Percentiles rank a stretch among this genome's conserved stretches.
phyloP scores from a whole-genome alignment of 1,284 basidiomycete species.

The Ceratobasidium sp. region DNA sequence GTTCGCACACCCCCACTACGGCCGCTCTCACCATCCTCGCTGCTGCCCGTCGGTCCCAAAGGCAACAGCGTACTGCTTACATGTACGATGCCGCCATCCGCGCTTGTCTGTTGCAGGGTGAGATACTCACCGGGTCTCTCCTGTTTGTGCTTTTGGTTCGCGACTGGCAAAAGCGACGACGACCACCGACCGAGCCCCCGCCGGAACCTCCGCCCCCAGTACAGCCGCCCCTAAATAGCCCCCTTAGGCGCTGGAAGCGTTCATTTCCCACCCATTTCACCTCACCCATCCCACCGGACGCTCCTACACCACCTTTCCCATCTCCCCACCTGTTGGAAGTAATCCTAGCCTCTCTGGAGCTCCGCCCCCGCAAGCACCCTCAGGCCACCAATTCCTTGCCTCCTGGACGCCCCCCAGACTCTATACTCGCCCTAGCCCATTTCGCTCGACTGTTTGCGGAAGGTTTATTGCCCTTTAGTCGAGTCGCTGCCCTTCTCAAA shows the following conservation, averaged over 20 bases:
- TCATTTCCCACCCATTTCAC: constrained; percentile 22
- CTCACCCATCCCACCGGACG: constrained; percentile 15
- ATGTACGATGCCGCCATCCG: constrained; percentile 68
- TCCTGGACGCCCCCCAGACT: constrained; percentile 30
- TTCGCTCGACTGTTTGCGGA: constrained; percentile 29
- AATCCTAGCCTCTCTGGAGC: constrained; percentile 24
- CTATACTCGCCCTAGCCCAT: constrained; percentile 24
- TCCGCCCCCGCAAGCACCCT: constrained; percentile 15
- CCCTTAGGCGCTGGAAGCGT: constrained; percentile 8
- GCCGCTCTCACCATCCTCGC: constrained; percentile 42
- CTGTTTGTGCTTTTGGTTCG: constrained; percentile 69
- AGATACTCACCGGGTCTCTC: constrained; percentile 72
- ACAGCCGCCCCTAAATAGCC: constrained; percentile 3
- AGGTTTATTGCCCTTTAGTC: constrained; percentile 25
- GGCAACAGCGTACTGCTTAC: constrained; percentile 41
- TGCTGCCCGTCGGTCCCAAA: constrained; percentile 40
- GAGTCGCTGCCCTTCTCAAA: constrained; percentile 22
- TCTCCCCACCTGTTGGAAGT: constrained; percentile 25
- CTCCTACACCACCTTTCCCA: constrained; percentile 25
- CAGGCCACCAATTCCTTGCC: constrained; percentile 23
- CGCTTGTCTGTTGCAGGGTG: constrained; percentile 72
- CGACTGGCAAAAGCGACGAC: constrained; percentile 61
- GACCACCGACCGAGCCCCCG: constrained; percentile 26
- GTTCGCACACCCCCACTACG: constrained; percentile 15
- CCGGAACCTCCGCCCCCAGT: not conserved